Percentiles rank a stretch among this genome's conserved stretches.
Conservation (phyloP, 2,329 filamentous ascomycete genomes). For the Annulohypoxylon truncatum region DNA sequence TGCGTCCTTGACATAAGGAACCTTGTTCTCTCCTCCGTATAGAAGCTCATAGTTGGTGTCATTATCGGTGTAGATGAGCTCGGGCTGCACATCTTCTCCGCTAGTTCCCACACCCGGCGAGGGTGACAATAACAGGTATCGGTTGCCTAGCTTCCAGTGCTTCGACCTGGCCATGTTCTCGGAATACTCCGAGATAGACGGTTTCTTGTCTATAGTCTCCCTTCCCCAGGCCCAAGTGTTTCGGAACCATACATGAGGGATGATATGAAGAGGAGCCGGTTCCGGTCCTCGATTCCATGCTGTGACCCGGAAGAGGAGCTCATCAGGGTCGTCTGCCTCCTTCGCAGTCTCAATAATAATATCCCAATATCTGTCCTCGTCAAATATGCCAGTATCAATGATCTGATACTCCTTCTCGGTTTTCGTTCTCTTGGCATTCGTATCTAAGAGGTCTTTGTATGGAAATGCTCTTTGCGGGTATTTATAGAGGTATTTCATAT, state of each 20-base stretch:
- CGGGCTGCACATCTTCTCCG: conserved; percentile 84
- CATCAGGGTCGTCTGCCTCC: conserved; percentile 89
- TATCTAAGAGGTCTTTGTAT: conserved; percentile 86
- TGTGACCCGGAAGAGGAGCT: conserved; percentile 92
- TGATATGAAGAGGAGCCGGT: conserved; percentile 88
- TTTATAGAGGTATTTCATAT: conserved; percentile 99
- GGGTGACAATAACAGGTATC: conserved; percentile 86
- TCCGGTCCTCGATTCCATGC: conserved; percentile 96
- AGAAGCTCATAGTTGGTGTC: conserved; percentile 87
- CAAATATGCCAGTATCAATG: conserved; percentile 87
- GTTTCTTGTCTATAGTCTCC: conserved; percentile 80
- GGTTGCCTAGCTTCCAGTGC: conserved; percentile 83
- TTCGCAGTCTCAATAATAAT: conserved; percentile 97
- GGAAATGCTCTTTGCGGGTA: conserved; percentile 93
- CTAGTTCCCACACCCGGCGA: conserved; percentile 85
- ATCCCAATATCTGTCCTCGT: conserved; percentile 94
- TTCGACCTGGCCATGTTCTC: conserved; percentile 79
- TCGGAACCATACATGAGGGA: conserved; percentile 96
- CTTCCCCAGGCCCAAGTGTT: conserved; percentile 98
- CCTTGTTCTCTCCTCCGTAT: conserved; percentile 81
- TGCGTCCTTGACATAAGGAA: conserved; percentile 91
- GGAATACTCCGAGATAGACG: conserved; percentile 74
- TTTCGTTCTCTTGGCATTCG: conserved; percentile 82
- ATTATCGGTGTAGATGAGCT: conserved; percentile 93
- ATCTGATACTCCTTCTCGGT: conserved; percentile 91